Percentiles rank a stretch among this genome's conserved stretches.
phyloP scores from a whole-genome alignment of 352 stramenopile species.

The Halophytophthora batemanensis region DNA sequence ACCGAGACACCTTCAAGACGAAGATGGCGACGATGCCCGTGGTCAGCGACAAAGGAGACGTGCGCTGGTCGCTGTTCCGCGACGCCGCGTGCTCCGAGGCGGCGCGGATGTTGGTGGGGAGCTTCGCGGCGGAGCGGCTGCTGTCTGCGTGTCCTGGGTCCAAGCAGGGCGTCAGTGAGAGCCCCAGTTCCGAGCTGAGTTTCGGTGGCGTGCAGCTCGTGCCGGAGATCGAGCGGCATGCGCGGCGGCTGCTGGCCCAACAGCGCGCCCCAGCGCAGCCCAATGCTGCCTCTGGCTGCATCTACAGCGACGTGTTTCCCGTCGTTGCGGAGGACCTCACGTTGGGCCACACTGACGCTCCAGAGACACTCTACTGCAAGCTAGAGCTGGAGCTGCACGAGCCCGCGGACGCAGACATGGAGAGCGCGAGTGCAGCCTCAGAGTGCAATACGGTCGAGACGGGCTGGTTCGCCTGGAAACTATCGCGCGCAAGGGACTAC shows the following conservation, averaged over 20 bases:
- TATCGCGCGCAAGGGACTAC: slow-evolving; percentile 39
- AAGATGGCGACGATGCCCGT: slow-evolving; percentile 8
- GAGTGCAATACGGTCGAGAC: background rate
- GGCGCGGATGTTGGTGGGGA: slow-evolving; percentile 16
- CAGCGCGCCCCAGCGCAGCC: background rate
- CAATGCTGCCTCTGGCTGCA: background rate
- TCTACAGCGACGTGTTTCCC: slow-evolving; percentile 15
- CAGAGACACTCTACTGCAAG: slow-evolving; percentile 24
- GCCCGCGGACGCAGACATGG: background rate
- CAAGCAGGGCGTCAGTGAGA: background rate
- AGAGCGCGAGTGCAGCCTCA: background rate
- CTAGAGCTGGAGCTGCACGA: slow-evolving; percentile 16
- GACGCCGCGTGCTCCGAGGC: slow-evolving; percentile 13
- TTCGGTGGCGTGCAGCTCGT: slow-evolving; percentile 22
- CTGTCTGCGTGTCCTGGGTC: background rate
- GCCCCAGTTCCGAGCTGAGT: slow-evolving; percentile 9
- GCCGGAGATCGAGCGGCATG: slow-evolving; percentile 23
- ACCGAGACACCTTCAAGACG: slow-evolving; percentile 3
- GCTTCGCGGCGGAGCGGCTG: slow-evolving; percentile 17
- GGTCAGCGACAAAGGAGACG: slow-evolving; percentile 1
- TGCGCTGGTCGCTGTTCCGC: slow-evolving; percentile 35
- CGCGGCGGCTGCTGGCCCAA: slow-evolving; percentile 12
- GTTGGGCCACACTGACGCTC: slow-evolving; percentile 12
- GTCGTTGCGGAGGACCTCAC: slow-evolving; percentile 26
- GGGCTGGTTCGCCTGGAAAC: slow-evolving; percentile 58